phyloP scores from a whole-genome alignment of 1,139 yeast species.

The Yamadazyma dushanensis region DNA sequence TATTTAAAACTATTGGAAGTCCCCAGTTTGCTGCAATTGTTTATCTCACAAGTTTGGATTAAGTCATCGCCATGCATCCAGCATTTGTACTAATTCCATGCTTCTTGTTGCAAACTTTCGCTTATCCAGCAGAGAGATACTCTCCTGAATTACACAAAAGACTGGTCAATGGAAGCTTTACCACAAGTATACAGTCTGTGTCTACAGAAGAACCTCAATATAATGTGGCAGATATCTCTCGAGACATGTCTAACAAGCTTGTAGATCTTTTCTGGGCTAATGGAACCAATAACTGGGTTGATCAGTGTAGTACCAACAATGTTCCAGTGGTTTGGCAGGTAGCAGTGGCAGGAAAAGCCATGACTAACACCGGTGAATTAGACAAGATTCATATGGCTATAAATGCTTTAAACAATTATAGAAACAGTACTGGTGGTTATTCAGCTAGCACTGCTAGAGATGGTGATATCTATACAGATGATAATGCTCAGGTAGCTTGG shows the following conservation, averaged over 20 bases:
- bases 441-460: slow-evolving; percentile 33
- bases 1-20: no score
- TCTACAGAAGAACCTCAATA: slow-evolving; percentile 18
- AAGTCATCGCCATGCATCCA: background rate
- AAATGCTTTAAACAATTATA: slow-evolving; percentile 19
- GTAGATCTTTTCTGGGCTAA: slow-evolving; percentile 25
- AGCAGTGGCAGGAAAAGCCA: slow-evolving; percentile 28
- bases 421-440: slow-evolving; percentile 25
- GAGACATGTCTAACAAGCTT: slow-evolving; percentile 17
- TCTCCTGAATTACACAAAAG: background rate
- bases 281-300: slow-evolving; percentile 21
- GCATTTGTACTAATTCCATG: background rate
- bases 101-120: background rate
- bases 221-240: slow-evolving; percentile 14
- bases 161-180: slow-evolving; percentile 12
- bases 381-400: slow-evolving; percentile 16
- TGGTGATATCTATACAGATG: slow-evolving; percentile 35
- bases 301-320: slow-evolving; percentile 15
- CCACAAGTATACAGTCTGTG: slow-evolving; percentile 18
- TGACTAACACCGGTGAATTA: slow-evolving; percentile 14
- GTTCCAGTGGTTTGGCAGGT: slow-evolving; percentile 26
- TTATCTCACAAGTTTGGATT: no score
- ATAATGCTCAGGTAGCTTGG: slow-evolving; percentile 37
- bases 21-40: no score
- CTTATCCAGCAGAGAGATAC: background rate